These are phyloP conservation scores for Diaporthe sp. DNA, from an alignment of 2,329 filamentous ascomycete species.

Conservation along the genomic window DNA sequence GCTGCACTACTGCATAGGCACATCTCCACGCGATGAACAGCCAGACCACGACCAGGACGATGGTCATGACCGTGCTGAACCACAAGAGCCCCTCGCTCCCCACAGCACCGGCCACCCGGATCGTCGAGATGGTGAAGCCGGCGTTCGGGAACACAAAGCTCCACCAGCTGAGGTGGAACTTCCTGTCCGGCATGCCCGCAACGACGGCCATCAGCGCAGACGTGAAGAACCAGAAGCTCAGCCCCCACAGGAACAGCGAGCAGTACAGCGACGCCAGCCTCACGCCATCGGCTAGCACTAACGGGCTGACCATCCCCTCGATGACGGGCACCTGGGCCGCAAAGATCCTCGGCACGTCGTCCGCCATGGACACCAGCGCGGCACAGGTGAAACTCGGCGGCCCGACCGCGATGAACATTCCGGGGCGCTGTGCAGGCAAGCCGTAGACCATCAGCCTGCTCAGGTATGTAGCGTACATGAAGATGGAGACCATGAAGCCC, in stretches of 20 bases:
- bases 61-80: slow-evolving; percentile 68
- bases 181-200: slow-evolving; percentile 50
- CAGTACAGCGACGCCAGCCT: slow-evolving; percentile 53
- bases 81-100: slow-evolving; percentile 66
- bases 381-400: slow-evolving; percentile 65
- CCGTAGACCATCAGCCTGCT: slow-evolving; percentile 69
- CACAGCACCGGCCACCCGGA: slow-evolving; percentile 68
- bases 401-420: slow-evolving; percentile 76
- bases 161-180: slow-evolving; percentile 68
- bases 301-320: slow-evolving; percentile 46
- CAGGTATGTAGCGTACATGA: slow-evolving; percentile 73
- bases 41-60: slow-evolving; percentile 69
- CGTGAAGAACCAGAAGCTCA: slow-evolving; percentile 72
- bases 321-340: slow-evolving; percentile 55
- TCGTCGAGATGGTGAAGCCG: slow-evolving; percentile 72
- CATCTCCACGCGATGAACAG: slow-evolving; percentile 64
- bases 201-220: slow-evolving; percentile 61
- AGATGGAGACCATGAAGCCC: slow-evolving; percentile 69
- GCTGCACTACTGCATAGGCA: slow-evolving; percentile 62
- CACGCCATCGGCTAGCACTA: slow-evolving; percentile 43
- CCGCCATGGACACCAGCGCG: slow-evolving; percentile 51
- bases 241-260: slow-evolving; percentile 74
- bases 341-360: slow-evolving; percentile 52
- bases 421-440: slow-evolving; percentile 69
- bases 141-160: slow-evolving; percentile 77